A percentile compares a stretch with the other conserved stretches of the same genome.
phyloP scores from a whole-genome alignment of 2,329 filamentous ascomycete genomes.

The Ascochyta pisi region DNA sequence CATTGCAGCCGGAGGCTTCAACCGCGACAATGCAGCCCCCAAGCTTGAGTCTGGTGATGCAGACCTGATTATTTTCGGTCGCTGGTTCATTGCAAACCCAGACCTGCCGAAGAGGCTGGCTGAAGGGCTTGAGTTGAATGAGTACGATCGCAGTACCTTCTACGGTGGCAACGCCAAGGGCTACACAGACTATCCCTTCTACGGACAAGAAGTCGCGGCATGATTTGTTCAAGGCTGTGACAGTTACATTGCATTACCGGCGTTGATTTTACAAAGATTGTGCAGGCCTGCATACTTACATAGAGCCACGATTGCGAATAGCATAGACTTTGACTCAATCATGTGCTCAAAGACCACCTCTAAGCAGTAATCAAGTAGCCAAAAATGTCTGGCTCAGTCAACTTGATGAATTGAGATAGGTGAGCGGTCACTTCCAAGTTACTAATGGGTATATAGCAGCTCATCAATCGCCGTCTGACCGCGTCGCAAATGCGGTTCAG shows the following conservation, averaged over 20 bases:
- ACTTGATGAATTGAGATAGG: too few relatives aligned
- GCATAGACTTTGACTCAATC: not conserved
- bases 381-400: too few relatives aligned
- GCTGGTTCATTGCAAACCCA: conserved; percentile 56
- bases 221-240: conserved; percentile 10
- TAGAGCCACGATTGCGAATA: not conserved
- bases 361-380: too few relatives aligned
- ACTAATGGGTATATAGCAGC: too few relatives aligned
- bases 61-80: conserved; percentile 54
- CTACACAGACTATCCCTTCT: conserved; percentile 52
- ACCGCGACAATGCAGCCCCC: conserved; percentile 59
- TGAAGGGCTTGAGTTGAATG: conserved; percentile 48
- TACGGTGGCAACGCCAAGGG: conserved; percentile 52
- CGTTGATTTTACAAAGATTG: not conserved
- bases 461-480: too few relatives aligned
- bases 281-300: not conserved
- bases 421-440: too few relatives aligned
- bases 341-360: too few relatives aligned
- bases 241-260: conserved; percentile 1
- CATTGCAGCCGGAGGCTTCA: conserved; percentile 63
- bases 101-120: conserved; percentile 54
- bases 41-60: conserved; percentile 53
- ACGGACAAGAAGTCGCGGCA: conserved; percentile 26
- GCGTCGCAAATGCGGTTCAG: too few relatives aligned
- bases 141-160: conserved; percentile 55